Evolutionary conservation across 805 yeast genomes (phyloP).

Genomic region (Schizosaccharomyces pombe): DNA sequence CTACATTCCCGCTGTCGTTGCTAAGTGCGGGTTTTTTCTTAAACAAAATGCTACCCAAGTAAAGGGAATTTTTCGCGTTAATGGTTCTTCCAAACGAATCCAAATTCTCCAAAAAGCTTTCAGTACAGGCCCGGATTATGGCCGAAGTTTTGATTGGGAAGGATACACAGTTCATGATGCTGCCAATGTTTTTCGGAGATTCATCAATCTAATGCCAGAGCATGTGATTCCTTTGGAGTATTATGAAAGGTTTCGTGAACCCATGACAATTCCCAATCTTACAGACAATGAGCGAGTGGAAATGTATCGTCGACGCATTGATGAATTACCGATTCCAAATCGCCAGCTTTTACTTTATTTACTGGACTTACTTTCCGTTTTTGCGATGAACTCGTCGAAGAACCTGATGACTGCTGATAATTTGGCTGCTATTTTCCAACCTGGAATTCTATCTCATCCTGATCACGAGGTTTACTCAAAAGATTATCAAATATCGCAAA

Average conservation of each 20-base stretch:
- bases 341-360: conserved; percentile 68
- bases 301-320: conserved; percentile 46
- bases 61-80: conserved; percentile 82
- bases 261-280: conserved; percentile 24
- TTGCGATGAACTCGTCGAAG: conserved; percentile 49
- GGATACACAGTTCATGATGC: conserved; percentile 93
- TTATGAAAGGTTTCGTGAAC: conserved; percentile 60
- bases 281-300: conserved; percentile 28
- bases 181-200: conserved; percentile 69
- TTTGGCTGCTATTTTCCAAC: conserved; percentile 89
- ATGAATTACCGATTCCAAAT: conserved; percentile 48
- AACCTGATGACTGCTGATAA: conserved; percentile 85
- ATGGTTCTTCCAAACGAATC: conserved; percentile 73
- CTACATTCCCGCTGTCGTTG: conserved; percentile 77
- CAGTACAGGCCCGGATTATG: conserved; percentile 73
- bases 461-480: conserved; percentile 78
- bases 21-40: conserved; percentile 72
- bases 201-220: conserved; percentile 68
- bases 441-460: conserved; percentile 83
- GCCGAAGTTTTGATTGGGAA: conserved; percentile 72
- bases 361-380: conserved; percentile 64
- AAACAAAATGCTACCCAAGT: conserved; percentile 38
- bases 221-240: conserved; percentile 63
- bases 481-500: conserved; percentile 69
- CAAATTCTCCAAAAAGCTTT: conserved; percentile 66